Conservation (phyloP, 2,329 filamentous ascomycete species). For the Fonsecaea monophora region DNA sequence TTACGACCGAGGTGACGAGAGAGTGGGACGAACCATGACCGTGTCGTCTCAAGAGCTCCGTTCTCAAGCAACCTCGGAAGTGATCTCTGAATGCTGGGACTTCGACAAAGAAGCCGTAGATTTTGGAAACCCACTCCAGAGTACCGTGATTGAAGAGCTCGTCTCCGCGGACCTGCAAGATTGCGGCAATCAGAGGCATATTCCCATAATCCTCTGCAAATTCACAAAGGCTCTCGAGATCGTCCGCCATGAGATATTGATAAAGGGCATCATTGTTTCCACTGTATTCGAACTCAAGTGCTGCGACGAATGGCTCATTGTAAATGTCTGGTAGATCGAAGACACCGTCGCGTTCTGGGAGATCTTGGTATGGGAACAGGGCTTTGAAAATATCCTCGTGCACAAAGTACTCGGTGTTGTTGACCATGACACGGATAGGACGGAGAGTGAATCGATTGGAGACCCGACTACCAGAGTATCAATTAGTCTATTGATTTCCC, state of each 20-base stretch:
- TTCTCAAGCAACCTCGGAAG: constrained; percentile 2
- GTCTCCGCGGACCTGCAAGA: background rate
- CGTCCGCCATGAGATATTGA: background rate
- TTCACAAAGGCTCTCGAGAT: background rate
- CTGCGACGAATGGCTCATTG: background rate
- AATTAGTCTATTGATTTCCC: background rate
- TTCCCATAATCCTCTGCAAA: background rate
- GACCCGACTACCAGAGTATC: background rate
- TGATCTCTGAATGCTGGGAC: background rate
- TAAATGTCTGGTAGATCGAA: background rate
- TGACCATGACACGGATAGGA: background rate
- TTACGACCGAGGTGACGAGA: background rate
- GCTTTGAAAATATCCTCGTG: background rate
- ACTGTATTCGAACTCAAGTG: background rate
- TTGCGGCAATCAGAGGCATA: background rate
- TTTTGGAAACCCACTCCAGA: background rate
- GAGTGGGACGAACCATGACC: background rate
- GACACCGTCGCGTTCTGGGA: background rate
- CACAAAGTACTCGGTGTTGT: background rate
- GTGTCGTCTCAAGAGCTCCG: background rate
- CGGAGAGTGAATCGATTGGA: background rate
- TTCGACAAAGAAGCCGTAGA: background rate
- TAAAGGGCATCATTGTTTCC: background rate
- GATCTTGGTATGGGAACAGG: background rate
- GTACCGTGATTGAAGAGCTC: background rate